Evolutionary conservation across 805 yeast genomes (phyloP).

Genomic region (Metschnikowia kunwiensis): DNA sequence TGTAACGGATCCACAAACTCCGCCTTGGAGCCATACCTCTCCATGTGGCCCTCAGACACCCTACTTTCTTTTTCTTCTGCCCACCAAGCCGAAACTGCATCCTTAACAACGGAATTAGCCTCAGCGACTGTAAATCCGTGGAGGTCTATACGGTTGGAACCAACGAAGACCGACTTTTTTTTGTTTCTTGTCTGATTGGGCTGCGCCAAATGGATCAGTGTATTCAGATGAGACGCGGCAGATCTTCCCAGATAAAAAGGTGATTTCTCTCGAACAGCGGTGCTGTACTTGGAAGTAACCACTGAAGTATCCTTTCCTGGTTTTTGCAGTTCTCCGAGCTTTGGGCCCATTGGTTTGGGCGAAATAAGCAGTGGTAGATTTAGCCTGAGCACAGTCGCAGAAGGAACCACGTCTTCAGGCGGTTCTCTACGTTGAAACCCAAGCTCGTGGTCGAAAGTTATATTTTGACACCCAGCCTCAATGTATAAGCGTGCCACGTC

Average conservation of each 20-base stretch:
- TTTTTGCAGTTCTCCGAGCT: neutral
- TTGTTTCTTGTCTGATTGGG: neutral
- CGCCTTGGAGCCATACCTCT: slow-evolving; percentile 34
- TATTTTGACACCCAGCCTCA: slow-evolving; percentile 26
- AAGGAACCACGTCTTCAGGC: neutral
- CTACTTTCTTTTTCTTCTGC: slow-evolving; percentile 46
- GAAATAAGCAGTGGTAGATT: slow-evolving; percentile 3
- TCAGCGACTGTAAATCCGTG: slow-evolving; percentile 51
- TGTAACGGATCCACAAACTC: slow-evolving; percentile 41
- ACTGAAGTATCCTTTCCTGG: neutral
- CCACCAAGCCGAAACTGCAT: slow-evolving; percentile 61
- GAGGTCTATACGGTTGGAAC: slow-evolving; percentile 44
- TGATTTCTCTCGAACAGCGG: neutral
- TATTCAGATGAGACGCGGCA: slow-evolving; percentile 2
- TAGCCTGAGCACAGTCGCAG: slow-evolving; percentile 4
- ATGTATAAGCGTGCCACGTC: slow-evolving; percentile 30
- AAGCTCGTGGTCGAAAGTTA: slow-evolving; percentile 23
- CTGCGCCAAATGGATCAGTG: neutral
- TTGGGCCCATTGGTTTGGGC: slow-evolving; percentile 5
- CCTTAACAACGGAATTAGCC: slow-evolving; percentile 40
- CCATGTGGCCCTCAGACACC: slow-evolving; percentile 34
- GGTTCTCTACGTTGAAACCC: slow-evolving; percentile 5
- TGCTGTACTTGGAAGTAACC: neutral
- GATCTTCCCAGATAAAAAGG: neutral
- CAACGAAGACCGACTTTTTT: neutral